phyloP scores from a whole-genome alignment of 805 yeast species.

The Hanseniaspora mollemarum region DNA sequence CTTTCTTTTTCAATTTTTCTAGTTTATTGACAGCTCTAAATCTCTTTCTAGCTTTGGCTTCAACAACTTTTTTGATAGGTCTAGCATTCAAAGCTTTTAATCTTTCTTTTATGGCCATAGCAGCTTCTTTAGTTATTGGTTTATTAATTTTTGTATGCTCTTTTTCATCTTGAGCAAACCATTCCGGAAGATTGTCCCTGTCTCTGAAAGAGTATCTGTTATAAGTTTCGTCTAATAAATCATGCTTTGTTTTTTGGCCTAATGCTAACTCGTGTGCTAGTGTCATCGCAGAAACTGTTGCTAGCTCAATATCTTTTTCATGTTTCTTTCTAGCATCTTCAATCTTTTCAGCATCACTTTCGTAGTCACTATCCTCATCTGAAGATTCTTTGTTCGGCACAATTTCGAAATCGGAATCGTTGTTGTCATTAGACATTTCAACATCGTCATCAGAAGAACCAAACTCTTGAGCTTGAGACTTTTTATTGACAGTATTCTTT shows the following conservation, averaged over 20 bases:
- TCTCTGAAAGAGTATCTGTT: slow-evolving; percentile 89
- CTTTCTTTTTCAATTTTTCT: slow-evolving; percentile 83
- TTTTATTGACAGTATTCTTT: too few species aligned
- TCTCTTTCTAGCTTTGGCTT: slow-evolving; percentile 93
- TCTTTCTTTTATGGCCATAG: slow-evolving; percentile 63
- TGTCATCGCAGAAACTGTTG: slow-evolving; percentile 95
- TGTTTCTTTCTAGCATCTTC: slow-evolving; percentile 38
- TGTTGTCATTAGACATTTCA: slow-evolving; percentile 19
- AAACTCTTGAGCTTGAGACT: too few species aligned
- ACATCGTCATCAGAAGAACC: slow-evolving; percentile 21
- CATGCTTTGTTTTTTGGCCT: slow-evolving; percentile 75
- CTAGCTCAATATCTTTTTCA: slow-evolving; percentile 60
- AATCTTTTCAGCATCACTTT: slow-evolving; percentile 43
- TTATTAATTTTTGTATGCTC: slow-evolving; percentile 72
- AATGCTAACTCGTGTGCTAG: slow-evolving; percentile 90
- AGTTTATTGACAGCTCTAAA: slow-evolving; percentile 78
- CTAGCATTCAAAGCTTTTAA: slow-evolving; percentile 80
- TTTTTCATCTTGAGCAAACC: slow-evolving; percentile 92
- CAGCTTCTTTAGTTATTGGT: slow-evolving; percentile 93
- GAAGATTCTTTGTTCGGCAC: slow-evolving; percentile 35
- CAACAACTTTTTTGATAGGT: slow-evolving; percentile 97
- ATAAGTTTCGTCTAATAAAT: slow-evolving; percentile 82
- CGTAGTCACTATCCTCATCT: slow-evolving; percentile 36
- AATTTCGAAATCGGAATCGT: slow-evolving; percentile 35
- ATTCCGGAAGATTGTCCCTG: slow-evolving; percentile 80